Percentiles rank a stretch among this genome's conserved stretches.
phyloP scores from a whole-genome alignment of 1,139 yeast genomes.

The Yamadazyma taylorii region DNA sequence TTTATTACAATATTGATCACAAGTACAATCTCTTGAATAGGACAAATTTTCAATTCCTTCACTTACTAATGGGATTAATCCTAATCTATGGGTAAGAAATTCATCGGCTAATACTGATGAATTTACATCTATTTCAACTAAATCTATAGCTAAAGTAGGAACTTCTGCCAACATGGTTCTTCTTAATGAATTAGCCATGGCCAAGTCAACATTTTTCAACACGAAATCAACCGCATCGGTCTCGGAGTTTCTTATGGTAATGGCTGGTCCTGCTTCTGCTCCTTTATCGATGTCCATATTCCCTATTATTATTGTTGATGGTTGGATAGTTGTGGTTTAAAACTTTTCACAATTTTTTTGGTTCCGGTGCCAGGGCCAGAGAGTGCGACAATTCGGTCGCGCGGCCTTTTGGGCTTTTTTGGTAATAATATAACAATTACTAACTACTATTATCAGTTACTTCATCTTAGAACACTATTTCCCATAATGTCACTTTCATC shows the following conservation, averaged over 20 bases:
- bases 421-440: too few relatives aligned
- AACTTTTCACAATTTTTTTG: too few relatives aligned
- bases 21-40: constrained; percentile 92
- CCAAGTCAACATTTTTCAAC: constrained; percentile 80
- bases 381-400: too few relatives aligned
- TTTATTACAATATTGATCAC: constrained; percentile 95
- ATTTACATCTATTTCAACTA: constrained; percentile 91
- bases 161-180: constrained; percentile 94
- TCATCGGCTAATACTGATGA: constrained; percentile 97
- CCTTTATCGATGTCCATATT: constrained; percentile 45
- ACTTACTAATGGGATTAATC: constrained; percentile 84
- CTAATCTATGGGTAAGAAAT: constrained; percentile 89
- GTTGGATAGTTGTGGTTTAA: too few relatives aligned
- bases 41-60: constrained; percentile 76
- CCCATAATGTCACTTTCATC: not conserved
- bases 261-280: constrained; percentile 59
- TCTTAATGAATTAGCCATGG: constrained; percentile 90
- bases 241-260: constrained; percentile 84
- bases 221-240: constrained; percentile 89
- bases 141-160: constrained; percentile 92
- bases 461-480: too few relatives aligned
- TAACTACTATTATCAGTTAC: too few relatives aligned
- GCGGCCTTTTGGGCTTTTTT: too few relatives aligned
- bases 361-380: too few relatives aligned
- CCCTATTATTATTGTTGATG: too few relatives aligned